A percentile compares a stretch with the other conserved stretches of the same genome.
These are phyloP conservation scores for Entonaema liquescens DNA, from an alignment of 495 filamentous ascomycete species.

Conservation along the genomic window DNA sequence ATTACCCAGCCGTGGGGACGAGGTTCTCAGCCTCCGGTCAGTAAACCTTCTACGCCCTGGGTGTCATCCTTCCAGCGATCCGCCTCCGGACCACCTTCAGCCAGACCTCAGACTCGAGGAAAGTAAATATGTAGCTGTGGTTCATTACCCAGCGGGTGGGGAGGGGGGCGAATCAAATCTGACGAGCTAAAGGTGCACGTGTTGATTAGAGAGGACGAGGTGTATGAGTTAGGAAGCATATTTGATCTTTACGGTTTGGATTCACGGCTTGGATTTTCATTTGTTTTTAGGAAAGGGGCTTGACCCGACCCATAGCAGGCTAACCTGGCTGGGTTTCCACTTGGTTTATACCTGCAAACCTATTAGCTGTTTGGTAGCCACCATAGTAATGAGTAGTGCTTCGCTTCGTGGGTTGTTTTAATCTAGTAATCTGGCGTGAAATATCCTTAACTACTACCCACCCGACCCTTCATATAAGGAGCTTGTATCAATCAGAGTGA, in stretches of 20 bases:
- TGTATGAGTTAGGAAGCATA: not conserved
- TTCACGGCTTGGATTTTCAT: conserved; percentile 8
- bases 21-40: not conserved
- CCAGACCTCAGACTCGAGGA: not conserved
- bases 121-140: not conserved
- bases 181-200: not conserved
- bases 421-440: not conserved
- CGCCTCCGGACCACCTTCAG: not conserved
- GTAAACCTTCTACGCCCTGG: not conserved
- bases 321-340: conserved; percentile 6
- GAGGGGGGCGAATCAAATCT: not conserved
- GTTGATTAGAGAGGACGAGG: not conserved
- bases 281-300: conserved; percentile 1
- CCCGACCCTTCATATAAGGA: no score
- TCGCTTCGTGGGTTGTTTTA: not conserved
- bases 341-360: not conserved
- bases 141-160: not conserved
- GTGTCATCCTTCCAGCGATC: not conserved
- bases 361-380: not conserved
- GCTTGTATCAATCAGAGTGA: no score
- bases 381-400: not conserved
- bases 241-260: conserved; percentile 18
- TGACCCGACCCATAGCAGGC: not conserved
- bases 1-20: not conserved
- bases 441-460: not conserved